Percentiles rank a stretch among this genome's conserved stretches.
These are phyloP conservation scores for Xylaria grammica DNA, from an alignment of 495 filamentous ascomycete species.

Conservation along the genomic window DNA sequence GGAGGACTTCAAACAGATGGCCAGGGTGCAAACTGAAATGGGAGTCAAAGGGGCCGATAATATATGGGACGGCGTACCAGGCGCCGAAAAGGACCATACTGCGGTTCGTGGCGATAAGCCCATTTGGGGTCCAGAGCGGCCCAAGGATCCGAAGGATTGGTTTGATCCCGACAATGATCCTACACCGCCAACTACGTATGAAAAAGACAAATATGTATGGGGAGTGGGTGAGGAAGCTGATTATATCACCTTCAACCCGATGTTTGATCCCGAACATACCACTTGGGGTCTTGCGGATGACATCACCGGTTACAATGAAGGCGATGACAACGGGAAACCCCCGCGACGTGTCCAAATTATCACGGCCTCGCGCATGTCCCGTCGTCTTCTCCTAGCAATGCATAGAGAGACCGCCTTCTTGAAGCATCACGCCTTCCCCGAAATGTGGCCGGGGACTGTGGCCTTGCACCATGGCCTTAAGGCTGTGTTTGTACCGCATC, in stretches of 20 bases:
- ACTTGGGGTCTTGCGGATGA: slow-evolving; percentile 88
- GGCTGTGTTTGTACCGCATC: slow-evolving; percentile 91
- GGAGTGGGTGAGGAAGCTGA: slow-evolving; percentile 93
- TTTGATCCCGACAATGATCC: slow-evolving; percentile 72
- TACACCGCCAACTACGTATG: slow-evolving; percentile 69
- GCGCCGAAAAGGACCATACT: slow-evolving; percentile 37
- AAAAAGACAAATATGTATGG: slow-evolving; percentile 83
- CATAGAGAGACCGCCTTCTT: slow-evolving; percentile 82
- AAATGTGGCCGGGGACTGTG: slow-evolving; percentile 91
- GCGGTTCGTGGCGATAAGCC: slow-evolving; percentile 61
- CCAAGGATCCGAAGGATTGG: slow-evolving; percentile 66
- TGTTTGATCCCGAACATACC: slow-evolving; percentile 89
- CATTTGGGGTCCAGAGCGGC: slow-evolving; percentile 85
- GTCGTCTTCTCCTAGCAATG: slow-evolving; percentile 82
- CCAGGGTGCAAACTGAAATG: slow-evolving; percentile 85
- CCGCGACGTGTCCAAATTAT: slow-evolving; percentile 89
- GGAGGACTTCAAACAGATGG: slow-evolving; percentile 92
- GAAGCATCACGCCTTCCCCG: slow-evolving; percentile 89
- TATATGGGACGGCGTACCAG: slow-evolving; percentile 62
- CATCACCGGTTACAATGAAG: slow-evolving; percentile 85
- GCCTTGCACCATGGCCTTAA: slow-evolving; percentile 95
- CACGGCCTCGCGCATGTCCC: slow-evolving; percentile 80
- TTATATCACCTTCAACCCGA: slow-evolving; percentile 88
- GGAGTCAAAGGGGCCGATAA: slow-evolving; percentile 76
- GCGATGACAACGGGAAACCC: slow-evolving; percentile 59